Base-by-base conservation (phyloP, 208 protist genomes). In the Kentomonas sorsogonicus region DNA sequence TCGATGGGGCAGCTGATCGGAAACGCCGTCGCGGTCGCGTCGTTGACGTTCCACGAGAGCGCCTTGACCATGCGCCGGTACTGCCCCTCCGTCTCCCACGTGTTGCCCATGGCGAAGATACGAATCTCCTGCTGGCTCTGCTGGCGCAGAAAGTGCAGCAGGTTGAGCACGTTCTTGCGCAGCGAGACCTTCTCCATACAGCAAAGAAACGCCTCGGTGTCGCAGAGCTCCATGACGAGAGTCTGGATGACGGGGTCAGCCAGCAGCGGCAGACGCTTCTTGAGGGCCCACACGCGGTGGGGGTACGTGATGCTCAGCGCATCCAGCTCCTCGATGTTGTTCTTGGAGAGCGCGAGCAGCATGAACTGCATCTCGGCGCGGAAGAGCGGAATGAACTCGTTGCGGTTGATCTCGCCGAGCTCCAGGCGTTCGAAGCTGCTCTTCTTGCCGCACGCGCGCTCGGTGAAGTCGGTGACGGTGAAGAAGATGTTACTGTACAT, bases 91-190 rank as follows among this genome's bases (percentile, higher is more conserved):
- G 56, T 64, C 63, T 90, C 78, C 83, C 83, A 91, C 38, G 69
- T 74, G 63, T 91, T 91, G 30, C 73, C 69, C 50, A 91, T 84
- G 9, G 77, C 83, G 25, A 76, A 81, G 33, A 91, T 66, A 9
- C 79, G 72, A 31, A 91, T 86, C 67, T 91, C 79, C 50, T 87
- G 79, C 47, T 91, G 83, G 39, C 79, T 87, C 56, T 85, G 79
- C 25, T 69, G 47, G 26, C 79, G 83, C 38, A 91, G 63, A 52
- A 86, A 91, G 66, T 91, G 77, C 29, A 91, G 53, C 29, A 91
- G 69, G 58, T 87, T 87, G 45, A 91, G 62, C 51, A 91, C 83
- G 46, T 91, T 91, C 61, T 81, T 84, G n/a, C 83, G 76, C 18
- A 69, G 77, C 9, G 77, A 80, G 25, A 87, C 64, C 68, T 83